Base-by-base conservation (phyloP, 1,139 yeast genomes). In the Protomyces gravidus region DNA sequence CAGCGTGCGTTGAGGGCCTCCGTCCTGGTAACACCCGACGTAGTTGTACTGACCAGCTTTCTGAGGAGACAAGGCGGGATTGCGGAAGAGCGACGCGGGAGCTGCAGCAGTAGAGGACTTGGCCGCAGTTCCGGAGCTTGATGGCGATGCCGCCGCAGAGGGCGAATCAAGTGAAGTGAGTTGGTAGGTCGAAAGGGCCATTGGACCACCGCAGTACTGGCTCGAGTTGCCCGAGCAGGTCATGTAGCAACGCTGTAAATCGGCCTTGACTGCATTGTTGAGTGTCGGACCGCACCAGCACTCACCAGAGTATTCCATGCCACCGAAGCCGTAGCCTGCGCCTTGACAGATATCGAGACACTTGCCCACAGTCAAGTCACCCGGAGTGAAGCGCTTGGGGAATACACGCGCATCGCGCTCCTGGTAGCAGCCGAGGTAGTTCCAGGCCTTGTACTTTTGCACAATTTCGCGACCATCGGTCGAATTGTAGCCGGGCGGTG, bases 281-380 rank as follows among this genome's bases (percentile, higher is more conserved):
- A 45, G 23, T 13, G 53, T 39, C 2, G 30, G 42, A 9, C 59
- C 60, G 40, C 60, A 53, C 55, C 50, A 59, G 45, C 61, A 59
- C 27, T 59, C 60, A 7, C 32, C 33, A 23, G 48, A 40, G 39
- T 47, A 55, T 26, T 59, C 61, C 30, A 55, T 25, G n/a, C 59
- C 61, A 25, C 55, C 61, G 45, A 19, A 33, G 4, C 30, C 23
- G 50, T 50, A 55, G 7, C 55, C 57, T 9, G 30, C 26, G 5
- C 47, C 40, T 19, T 47, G 32, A 11, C 55, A 46, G 5, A 28
- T 40, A 25, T 32, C 45, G 7, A 53, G 36, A 42, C 59, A 53
- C 28, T 15, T 19, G n/a, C 30, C 56, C 23, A 45, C 51, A 3
- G 51, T 45, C 15, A 15, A 13, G n/a, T 19, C 30, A 25, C 23